Base-by-base conservation (phyloP, 495 filamentous ascomycete species). In the Penicillium salamii region DNA sequence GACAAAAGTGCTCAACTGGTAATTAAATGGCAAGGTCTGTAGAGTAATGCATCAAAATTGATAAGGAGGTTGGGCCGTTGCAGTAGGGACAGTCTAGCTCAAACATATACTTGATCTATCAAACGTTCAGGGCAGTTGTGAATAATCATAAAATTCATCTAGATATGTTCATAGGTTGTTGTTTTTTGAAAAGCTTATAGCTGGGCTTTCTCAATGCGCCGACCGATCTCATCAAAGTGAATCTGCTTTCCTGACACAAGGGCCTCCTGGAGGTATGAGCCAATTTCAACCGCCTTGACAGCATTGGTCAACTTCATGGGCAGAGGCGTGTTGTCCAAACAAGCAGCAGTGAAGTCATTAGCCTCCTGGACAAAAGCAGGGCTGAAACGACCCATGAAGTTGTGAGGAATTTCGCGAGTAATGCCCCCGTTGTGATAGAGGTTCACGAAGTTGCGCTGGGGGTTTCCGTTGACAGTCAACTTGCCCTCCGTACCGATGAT, bases 401-500 rank as follows among this genome's bases (percentile, higher is more conserved):
- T 64, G 18, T 49, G 52, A 11, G 77, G 76, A 6, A 82, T 70
- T 59, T 83, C 79, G 13, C 75, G 58, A 24, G 72, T 59, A 9
- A 83, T 68, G 1, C 81, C 78, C 7, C 49, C 53, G 1, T 61
- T 8, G 51, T 77, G 64, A 46, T 72, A 67, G 21, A 75, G 59
- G 47, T 79, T 74, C 36, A 83, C 77, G 18, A 81, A 67, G 40
- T 77, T 74, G 11, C 41, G 53, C 34, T 65, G 58, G 15, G 80
- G 80, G 37, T 79, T 71, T 28, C 62, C 70, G 49, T 83, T 83
- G 23, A 84, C 69, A 0, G 69, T 69, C 28, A 84, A 40, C 58
- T 83, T 84, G 2, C 81, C 82, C 50, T 75, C 67, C 0, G 81
- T 84, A 5, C 82, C 82, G 46, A 85, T 79, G 36, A 85, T 74